Evolutionary conservation across 1,284 basidiomycete species (phyloP).

Genomic region (Ustilago loliicola): DNA sequence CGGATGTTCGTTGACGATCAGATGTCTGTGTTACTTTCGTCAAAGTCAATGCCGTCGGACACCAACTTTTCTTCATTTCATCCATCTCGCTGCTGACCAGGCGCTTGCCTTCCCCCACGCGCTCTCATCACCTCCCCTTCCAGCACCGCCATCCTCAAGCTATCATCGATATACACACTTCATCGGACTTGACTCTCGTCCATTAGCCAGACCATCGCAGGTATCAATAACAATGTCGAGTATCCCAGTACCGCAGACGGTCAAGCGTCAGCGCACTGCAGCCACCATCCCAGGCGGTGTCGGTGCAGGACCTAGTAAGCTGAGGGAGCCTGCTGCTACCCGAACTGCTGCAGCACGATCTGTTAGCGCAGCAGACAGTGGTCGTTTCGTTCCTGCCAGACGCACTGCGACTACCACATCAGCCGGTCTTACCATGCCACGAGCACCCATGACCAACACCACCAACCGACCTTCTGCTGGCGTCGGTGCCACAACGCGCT

Average conservation of each 20-base stretch:
- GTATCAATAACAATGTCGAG: constrained; percentile 32
- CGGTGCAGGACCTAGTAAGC: constrained; percentile 47
- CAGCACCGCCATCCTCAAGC: background rate
- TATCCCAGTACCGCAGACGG: constrained; percentile 53
- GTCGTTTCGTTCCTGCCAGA: constrained; percentile 40
- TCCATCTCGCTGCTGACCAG: constrained; percentile 2
- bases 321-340: constrained; percentile 31
- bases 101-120: constrained; percentile 2
- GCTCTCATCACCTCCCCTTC: background rate
- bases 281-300: constrained; percentile 35
- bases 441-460: constrained; percentile 55
- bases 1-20: background rate
- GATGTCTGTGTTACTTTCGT: constrained; percentile 7
- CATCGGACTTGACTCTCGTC: too few species aligned
- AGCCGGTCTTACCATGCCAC: constrained; percentile 34
- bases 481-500: constrained; percentile 33
- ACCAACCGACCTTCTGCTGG: constrained; percentile 40
- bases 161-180: background rate
- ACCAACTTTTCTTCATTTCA: background rate
- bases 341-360: constrained; percentile 30
- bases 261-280: constrained; percentile 45
- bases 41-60: background rate
- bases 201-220: background rate
- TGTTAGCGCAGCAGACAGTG: constrained; percentile 30
- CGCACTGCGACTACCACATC: constrained; percentile 34